phyloP scores from a whole-genome alignment of 2,329 filamentous ascomycete species.

The Penicillium occitanis region DNA sequence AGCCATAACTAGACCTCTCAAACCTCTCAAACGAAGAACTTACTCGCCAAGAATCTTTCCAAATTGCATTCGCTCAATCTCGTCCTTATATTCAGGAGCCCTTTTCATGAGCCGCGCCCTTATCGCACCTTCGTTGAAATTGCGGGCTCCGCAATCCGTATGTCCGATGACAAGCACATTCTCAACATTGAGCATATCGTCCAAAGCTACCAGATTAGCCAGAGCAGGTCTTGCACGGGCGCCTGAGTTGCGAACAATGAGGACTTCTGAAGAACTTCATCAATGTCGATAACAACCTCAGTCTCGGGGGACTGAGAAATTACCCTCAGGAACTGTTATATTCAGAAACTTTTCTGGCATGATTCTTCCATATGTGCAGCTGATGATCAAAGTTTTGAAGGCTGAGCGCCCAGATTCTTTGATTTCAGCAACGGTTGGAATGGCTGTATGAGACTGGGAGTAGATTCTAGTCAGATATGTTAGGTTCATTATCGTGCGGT shows the following conservation, averaged over 20 bases:
- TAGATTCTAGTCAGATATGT: neutral
- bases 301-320: neutral
- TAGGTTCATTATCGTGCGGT: neutral
- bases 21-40: neutral
- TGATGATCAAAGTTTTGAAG: neutral
- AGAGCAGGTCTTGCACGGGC: neutral
- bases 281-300: neutral
- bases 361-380: neutral
- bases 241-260: neutral
- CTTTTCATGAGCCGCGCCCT: neutral
- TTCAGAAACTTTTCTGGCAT: neutral
- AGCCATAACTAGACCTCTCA: neutral
- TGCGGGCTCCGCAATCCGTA: neutral
- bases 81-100: neutral
- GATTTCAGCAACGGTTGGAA: neutral
- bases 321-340: neutral
- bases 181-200: neutral
- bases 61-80: neutral
- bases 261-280: neutral
- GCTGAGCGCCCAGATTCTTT: neutral
- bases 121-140: neutral
- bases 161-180: neutral
- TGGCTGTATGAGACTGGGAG: neutral
- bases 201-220: neutral
- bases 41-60: neutral